These are phyloP conservation scores for Microsporum ferrugineum DNA, from an alignment of 2,329 filamentous ascomycete genomes.

Conservation along the genomic window DNA sequence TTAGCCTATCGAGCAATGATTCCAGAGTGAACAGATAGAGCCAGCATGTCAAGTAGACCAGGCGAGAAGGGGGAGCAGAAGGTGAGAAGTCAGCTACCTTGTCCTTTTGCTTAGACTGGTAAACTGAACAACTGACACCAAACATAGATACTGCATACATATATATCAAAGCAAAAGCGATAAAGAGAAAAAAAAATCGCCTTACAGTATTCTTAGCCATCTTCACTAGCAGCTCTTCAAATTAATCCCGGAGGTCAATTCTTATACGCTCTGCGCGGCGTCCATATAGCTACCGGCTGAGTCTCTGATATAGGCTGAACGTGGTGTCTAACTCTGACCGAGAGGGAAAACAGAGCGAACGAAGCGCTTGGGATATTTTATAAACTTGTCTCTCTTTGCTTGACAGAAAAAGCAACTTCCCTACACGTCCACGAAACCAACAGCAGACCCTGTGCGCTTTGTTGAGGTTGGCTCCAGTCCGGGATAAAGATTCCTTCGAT, in stretches of 20 bases:
- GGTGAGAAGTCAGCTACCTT: neutral
- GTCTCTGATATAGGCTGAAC: neutral
- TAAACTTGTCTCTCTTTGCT: neutral
- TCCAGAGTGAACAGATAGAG: neutral
- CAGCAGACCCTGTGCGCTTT: neutral
- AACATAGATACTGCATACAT: neutral
- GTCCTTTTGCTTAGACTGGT: neutral
- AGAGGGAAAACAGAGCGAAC: neutral
- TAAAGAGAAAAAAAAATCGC: neutral
- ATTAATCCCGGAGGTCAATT: neutral
- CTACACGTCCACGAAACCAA: neutral
- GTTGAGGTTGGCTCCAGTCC: neutral
- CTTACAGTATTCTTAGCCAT: slow-evolving; percentile 1
- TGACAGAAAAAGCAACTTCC: neutral
- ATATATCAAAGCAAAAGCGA: neutral
- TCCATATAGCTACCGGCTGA: neutral
- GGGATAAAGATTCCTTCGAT: slow-evolving; percentile 1
- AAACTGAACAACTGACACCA: neutral
- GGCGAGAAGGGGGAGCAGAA: neutral
- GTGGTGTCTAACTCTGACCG: neutral
- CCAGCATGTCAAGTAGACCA: neutral
- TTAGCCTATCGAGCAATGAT: neutral
- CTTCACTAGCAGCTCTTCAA: neutral
- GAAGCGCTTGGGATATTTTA: neutral
- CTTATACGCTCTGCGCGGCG: neutral